Evolutionary conservation across 108 stramenopile species (phyloP), one percentile per base, ranked within the genome.

Genomic region (Cyclotella kingstonii): DNA sequence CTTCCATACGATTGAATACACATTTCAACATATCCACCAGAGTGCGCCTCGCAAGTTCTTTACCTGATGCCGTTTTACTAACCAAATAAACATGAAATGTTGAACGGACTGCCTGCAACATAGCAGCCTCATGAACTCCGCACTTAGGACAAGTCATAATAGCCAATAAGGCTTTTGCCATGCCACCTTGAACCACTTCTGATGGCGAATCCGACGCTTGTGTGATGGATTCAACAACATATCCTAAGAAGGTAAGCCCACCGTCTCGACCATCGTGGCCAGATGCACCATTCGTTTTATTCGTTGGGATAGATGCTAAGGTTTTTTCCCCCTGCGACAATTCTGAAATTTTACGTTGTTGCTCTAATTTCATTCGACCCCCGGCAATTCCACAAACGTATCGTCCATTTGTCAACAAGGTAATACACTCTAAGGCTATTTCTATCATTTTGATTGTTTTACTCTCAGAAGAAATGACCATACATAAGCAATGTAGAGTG

Each of bases 81-180:
- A 95, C 90, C 12, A 98, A 84, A 79, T 96, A 97, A 9, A 98
- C 87, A 71, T 98, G 97, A 68, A 96, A 98, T 45, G 89, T 87
- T 15, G 91, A 69, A 42, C 95, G 68, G 31, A 99, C 86, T 9
- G 93, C 89, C 23, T 84, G 66, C 29, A 98, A 78, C 81, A 99
- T 90, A 47, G 81, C 68, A n/a, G 90, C 89, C 59, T 96, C 95
- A 54, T 97, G 99, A 7, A 96, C 84, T 4, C 84, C 81, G 45
- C 89, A 91, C 48, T 84, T 81, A 21, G 82, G 72, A 18, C 83
- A 87, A 1, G 83, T 87, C 81, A 91, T 80, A 40, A 91, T 61
- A 4, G 81, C 61, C 52, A 81, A 58, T 11, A 85, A 50, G 1
- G 68, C 60, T 39, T 82, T 81, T 22, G 82, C 57, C 56, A 87